These are phyloP conservation scores for Metarhizium robertsii DNA, from an alignment of 2,329 filamentous ascomycete genomes.

Conservation along the genomic window DNA sequence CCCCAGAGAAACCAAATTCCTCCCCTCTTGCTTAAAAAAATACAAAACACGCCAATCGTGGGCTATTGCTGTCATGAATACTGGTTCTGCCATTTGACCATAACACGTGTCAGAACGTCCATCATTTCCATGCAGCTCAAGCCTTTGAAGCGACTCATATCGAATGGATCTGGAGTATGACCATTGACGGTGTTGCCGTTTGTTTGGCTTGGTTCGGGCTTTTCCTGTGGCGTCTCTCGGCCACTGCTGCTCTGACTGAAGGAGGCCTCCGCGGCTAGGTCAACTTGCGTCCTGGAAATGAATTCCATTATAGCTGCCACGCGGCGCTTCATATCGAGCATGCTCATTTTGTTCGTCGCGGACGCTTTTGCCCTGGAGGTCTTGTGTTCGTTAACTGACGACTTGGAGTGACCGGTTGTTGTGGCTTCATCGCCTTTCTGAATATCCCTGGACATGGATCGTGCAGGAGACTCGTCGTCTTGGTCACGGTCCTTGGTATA, in stretches of 20 bases:
- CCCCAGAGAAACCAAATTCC: conserved; percentile 3
- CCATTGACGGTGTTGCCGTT: conserved; percentile 23
- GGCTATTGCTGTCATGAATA: conserved; percentile 31
- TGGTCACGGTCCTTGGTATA: conserved; percentile 68
- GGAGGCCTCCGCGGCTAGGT: conserved; percentile 61
- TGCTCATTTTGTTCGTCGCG: conserved; percentile 61
- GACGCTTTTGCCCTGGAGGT: conserved; percentile 39
- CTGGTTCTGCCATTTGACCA: conserved; percentile 78
- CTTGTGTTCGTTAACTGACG: conserved; percentile 37
- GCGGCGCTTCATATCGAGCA: conserved; percentile 81
- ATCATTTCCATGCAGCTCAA: conserved; percentile 82
- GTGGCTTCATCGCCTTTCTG: conserved; percentile 27
- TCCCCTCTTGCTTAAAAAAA: not conserved
- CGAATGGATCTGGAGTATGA: conserved; percentile 13
- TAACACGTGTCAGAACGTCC: conserved; percentile 70
- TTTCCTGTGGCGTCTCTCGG: conserved; percentile 24
- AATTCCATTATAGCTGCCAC: conserved; percentile 81
- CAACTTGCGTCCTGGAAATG: conserved; percentile 79
- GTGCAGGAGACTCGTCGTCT: conserved; percentile 46
- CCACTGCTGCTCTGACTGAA: conserved; percentile 28
- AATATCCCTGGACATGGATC: conserved; percentile 44
- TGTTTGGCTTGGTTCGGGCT: conserved; percentile 24
- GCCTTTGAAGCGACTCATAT: conserved; percentile 56
- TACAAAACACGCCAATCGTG: not conserved
- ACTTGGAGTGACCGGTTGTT: conserved; percentile 24